Evolutionary conservation across 768 basidiomycete genomes (phyloP).

Genomic region (Daedalea quercina): DNA sequence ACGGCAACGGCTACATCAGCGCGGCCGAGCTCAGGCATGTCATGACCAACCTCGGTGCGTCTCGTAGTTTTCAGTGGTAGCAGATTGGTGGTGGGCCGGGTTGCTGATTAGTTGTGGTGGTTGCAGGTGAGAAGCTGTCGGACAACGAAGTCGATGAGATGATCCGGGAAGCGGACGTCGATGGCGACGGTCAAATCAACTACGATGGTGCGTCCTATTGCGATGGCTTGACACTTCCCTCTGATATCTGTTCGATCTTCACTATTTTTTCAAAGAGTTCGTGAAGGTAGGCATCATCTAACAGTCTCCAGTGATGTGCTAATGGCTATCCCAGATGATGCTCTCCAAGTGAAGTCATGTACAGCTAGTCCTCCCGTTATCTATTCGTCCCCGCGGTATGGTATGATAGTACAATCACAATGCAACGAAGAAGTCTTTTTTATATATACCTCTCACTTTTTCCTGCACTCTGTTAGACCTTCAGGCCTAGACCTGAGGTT

Average conservation of each 20-base stretch:
- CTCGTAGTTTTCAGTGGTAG: not conserved
- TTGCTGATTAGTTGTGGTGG: conserved; percentile 1
- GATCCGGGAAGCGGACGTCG: conserved; percentile 94
- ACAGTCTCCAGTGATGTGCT: not conserved
- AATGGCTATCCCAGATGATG: conserved; percentile 52
- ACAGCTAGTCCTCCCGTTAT: not conserved
- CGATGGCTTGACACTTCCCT: conserved; percentile 3
- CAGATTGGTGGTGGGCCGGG: not conserved
- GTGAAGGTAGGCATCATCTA: conserved; percentile 46
- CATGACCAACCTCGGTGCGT: conserved; percentile 83
- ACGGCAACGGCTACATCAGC: conserved; percentile 86
- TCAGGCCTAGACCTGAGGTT: too few relatives aligned
- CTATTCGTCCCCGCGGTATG: conserved; percentile 1
- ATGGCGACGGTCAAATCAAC: conserved; percentile 92
- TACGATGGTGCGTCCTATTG: conserved; percentile 54
- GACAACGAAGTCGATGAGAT: conserved; percentile 91
- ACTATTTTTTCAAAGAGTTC: conserved; percentile 48
- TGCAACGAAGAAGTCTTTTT: not conserved
- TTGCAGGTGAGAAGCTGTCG: conserved; percentile 74
- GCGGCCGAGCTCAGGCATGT: conserved; percentile 84
- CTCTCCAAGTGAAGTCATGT: conserved; percentile 46
- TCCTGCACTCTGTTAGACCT: too few relatives aligned
- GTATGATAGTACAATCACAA: conserved; percentile 5
- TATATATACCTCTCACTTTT: not conserved
- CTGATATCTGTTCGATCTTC: conserved; percentile 2